Conservation (phyloP, 106 monocot genomes). For the Dioscorea zingiberensis region DNA sequence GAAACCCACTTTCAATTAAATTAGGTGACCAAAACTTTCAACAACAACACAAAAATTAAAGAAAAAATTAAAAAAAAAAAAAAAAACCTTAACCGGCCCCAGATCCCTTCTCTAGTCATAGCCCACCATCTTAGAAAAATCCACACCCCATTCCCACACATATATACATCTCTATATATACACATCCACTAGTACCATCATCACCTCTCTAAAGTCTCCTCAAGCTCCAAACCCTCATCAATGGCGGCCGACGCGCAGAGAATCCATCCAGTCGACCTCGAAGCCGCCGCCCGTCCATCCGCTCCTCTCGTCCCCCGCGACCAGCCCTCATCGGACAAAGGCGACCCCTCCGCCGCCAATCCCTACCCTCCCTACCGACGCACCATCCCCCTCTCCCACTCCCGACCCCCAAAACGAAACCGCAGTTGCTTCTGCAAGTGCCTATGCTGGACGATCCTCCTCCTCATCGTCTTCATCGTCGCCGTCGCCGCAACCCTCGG, state of each 20-base stretch:
- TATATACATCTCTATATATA: too few relatives aligned
- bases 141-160: too few relatives aligned
- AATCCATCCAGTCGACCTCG: conserved; percentile 24
- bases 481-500: conserved; percentile 46
- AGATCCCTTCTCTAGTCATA: too few relatives aligned
- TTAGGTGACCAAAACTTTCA: too few relatives aligned
- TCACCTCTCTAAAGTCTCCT: too few relatives aligned
- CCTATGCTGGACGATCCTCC: conserved; percentile 67
- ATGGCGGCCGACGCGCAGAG: conserved; percentile 1
- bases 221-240: too few relatives aligned
- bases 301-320: conserved; percentile 19
- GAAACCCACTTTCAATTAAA: too few relatives aligned
- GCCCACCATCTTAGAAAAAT: too few relatives aligned
- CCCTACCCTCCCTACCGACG: conserved; percentile 24
- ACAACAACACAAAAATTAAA: too few relatives aligned
- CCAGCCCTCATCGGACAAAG: neutral
- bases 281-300: conserved; percentile 6
- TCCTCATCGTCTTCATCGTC: conserved; percentile 41
- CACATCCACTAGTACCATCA: too few relatives aligned
- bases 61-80: too few relatives aligned
- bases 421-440: conserved; percentile 40
- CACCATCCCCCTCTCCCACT: conserved; percentile 14
- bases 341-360: neutral
- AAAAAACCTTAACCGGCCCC: too few relatives aligned
- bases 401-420: conserved; percentile 12